Base-by-base conservation (phyloP, 768 basidiomycete genomes). In the Tylopilus subfusipes region DNA sequence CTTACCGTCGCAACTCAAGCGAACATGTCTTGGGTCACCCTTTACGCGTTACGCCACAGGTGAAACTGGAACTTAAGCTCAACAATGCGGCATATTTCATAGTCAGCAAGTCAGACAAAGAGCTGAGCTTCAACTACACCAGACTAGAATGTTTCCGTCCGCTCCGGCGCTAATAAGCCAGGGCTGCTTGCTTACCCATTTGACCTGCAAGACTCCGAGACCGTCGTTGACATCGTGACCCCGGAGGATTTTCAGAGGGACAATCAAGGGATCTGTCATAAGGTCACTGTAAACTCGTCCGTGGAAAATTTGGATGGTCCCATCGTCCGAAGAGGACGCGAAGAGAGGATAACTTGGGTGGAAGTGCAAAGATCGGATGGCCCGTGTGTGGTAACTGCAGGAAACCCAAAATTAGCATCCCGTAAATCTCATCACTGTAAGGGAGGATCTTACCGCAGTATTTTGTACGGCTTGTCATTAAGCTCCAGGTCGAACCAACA, bases 401-500 rank as follows among this genome's bases (percentile, higher is more conserved):
- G 21, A 46, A 54, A 31, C 24, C 12, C 42, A 40, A 56, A 43
- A 58, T 60, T 16, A 64, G 63, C 4, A 10, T 43, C 16, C 53
- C 42, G 47, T 46, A 53, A 53, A 51, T 27, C 31, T 31, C 18
- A 42, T 31, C 18, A 44, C 21, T 11, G 10, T 16, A 7, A 48
- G 16, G n/a, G 30, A 43, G 42, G 34, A 53, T 54, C 49, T n/a
- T 70, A 92, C 93, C 93, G 83, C 63, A 99, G 75, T 51, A 97
- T 84, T 75, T 97, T 98, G 81, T 96, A 99, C 1, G 97, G 97
- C 70, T 96, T 97, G 58, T 91, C 88, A 62, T 88, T 92, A 52
- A 99, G 83, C 66, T 98, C 97, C 60, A 99, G 77, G 75, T 99
- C 97, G 71, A 98, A 98, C 97, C 97, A 99, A 70, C 93, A 95